These are phyloP conservation scores for Gastrolobium villosum DNA, from an alignment of 306 rosid genomes.

Conservation along the genomic window DNA sequence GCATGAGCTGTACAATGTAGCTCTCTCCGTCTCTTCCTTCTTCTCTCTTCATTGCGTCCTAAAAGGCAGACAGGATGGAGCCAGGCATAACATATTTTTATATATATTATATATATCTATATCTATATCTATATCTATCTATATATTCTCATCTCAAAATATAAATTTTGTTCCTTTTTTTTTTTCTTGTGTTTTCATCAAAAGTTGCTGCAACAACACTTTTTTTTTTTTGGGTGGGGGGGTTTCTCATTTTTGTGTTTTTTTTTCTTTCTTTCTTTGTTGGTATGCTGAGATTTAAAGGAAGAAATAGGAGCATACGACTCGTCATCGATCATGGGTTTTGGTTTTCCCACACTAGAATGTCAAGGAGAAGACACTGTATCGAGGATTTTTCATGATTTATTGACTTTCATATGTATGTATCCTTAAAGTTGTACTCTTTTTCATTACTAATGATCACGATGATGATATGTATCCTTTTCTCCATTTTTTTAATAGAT, in stretches of 20 bases:
- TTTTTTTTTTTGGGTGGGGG: not conserved
- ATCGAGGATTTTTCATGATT: conserved; percentile 46
- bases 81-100: conserved; percentile 64
- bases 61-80: conserved; percentile 82
- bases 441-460: conserved; percentile 32
- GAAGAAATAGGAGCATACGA: conserved; percentile 46
- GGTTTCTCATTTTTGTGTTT: conserved; percentile 26
- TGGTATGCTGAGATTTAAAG: conserved; percentile 48
- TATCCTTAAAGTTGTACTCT: conserved; percentile 43
- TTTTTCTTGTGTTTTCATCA: conserved; percentile 37
- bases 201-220: conserved; percentile 50
- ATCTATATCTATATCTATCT: conserved; percentile 3
- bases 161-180: conserved; percentile 39
- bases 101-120: conserved; percentile 26
- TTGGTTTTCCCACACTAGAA: conserved; percentile 30
- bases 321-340: conserved; percentile 52
- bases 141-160: conserved; percentile 33
- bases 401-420: conserved; percentile 45
- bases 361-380: conserved; percentile 42
- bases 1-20: conserved; percentile 70
- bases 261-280: not conserved
- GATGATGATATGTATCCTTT: conserved; percentile 46
- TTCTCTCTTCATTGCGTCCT: conserved; percentile 66
- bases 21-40: conserved; percentile 59
- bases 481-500: conserved; percentile 44